Evolutionary conservation across 768 basidiomycete genomes (phyloP).

Genomic region (Amanita jacksonii): DNA sequence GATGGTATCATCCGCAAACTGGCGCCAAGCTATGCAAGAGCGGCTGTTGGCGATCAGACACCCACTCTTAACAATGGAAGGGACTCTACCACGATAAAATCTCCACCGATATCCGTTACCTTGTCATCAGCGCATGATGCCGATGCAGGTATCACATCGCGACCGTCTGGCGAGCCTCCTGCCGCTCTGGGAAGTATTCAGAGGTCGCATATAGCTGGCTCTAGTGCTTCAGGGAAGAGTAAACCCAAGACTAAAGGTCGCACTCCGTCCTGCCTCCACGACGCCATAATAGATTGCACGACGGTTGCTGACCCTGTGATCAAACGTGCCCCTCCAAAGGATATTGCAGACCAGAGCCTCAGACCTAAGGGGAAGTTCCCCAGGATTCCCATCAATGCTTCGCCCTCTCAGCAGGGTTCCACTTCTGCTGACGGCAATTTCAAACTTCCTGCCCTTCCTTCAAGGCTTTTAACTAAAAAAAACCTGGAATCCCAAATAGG

Average conservation of each 20-base stretch:
- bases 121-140: no score
- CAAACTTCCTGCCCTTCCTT: slow-evolving; percentile 3
- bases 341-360: neutral
- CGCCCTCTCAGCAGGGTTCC: neutral
- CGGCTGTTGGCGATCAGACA: neutral
- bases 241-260: no score
- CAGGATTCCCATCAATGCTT: neutral
- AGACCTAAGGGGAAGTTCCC: neutral
- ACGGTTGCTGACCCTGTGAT: no score
- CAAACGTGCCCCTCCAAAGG: slow-evolving; percentile 1
- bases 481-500: neutral
- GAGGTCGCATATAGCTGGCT: neutral
- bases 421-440: neutral
- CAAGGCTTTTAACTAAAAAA: neutral
- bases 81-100: neutral
- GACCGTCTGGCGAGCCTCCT: neutral
- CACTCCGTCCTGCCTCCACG: no score
- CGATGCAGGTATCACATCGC: no score
- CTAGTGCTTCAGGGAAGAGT: no score
- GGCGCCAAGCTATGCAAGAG: slow-evolving; percentile 14
- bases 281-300: no score
- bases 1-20: slow-evolving; percentile 43
- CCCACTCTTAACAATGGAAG: neutral
- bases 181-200: neutral
- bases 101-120: no score